Evolutionary conservation across 2,329 filamentous ascomycete species (phyloP), one percentile per base, ranked within the genome.

Genomic region (Trichoderma afroharzianum): DNA sequence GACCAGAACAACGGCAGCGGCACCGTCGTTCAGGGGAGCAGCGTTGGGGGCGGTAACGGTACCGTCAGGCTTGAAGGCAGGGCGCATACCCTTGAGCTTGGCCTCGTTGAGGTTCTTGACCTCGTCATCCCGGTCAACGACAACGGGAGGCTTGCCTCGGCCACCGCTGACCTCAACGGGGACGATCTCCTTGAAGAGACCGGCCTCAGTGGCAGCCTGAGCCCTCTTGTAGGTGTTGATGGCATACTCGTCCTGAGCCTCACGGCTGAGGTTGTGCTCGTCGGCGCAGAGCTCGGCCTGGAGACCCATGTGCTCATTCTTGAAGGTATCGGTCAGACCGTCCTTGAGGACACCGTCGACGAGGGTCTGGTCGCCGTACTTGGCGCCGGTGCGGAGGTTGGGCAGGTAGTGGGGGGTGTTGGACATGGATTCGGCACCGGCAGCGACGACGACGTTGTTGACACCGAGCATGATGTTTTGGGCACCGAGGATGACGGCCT

Each of bases 381-480:
- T 98, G 82, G 92, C 91, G 76, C 96, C 96, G 76, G 84, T 92
- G 82, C 96, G 93, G 77, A 97, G 87, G 82, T 86, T 93, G 75
- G 94, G 93, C 68, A 98, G 92, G 86, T 99, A 99, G 86, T 99
- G 95, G 66, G 96, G 96, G 69, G 92, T 88, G 86, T 98, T 98
- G 80, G 95, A 97, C 96, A 99, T 99, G 86, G 94, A 97, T 87
- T 99, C 96, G 76, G 95, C 91, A 77, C 96, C 96, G 80, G 95
- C 96, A 75, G 95, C 96, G 72, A 99, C 94, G 75, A 99, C 91
- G 75, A 98, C 91, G 77, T 93, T 91, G 75, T 95, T 95, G 81
- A 94, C 97, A 76, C 96, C 95, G 68, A 95, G 97, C 82, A 98
- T 94, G 85, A 99, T 99, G 78, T 95, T 98, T 84, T 98, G 96